Conservation (phyloP, 2,329 filamentous ascomycete genomes). For the Scorias spongiosa region DNA sequence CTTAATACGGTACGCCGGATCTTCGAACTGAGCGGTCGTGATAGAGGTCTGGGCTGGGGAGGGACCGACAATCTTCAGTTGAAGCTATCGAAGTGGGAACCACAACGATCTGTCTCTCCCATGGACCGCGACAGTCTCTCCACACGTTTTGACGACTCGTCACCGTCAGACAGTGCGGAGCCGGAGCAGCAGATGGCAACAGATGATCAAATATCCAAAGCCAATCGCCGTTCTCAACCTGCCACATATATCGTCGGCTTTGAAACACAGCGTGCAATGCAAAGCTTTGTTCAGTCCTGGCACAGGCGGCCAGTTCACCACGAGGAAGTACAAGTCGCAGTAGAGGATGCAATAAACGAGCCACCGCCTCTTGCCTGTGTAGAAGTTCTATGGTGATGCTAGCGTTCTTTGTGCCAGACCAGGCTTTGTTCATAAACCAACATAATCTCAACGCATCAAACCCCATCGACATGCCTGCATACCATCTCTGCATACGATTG, state of each 20-base stretch:
- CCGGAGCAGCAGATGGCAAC: not conserved
- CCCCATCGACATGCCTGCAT: too few species aligned
- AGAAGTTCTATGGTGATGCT: conserved; percentile 33
- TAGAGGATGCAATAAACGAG: conserved; percentile 18
- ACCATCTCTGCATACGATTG: too few species aligned
- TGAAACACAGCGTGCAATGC: conserved; percentile 37
- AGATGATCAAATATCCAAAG: conserved; percentile 15
- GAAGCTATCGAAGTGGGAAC: conserved; percentile 14
- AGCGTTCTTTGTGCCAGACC: too few species aligned
- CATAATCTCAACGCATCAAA: too few species aligned
- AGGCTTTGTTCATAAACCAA: too few species aligned
- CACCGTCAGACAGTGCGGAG: not conserved
- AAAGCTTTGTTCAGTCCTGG: conserved; percentile 37
- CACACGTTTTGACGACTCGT: not conserved
- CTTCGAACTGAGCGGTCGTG: conserved; percentile 12
- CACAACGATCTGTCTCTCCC: conserved; percentile 1
- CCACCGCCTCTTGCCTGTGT: conserved; percentile 27
- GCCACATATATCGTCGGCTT: conserved; percentile 37
- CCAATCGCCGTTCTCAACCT: conserved; percentile 28
- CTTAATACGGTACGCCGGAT: conserved; percentile 10
- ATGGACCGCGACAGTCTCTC: conserved; percentile 1
- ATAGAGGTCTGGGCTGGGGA: conserved; percentile 14
- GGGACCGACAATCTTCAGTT: conserved; percentile 11
- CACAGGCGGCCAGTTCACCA: conserved; percentile 25
- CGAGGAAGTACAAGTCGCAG: conserved; percentile 19